Conservation (phyloP, 2,329 filamentous ascomycete species). For the Hirsutella minnesotensis region DNA sequence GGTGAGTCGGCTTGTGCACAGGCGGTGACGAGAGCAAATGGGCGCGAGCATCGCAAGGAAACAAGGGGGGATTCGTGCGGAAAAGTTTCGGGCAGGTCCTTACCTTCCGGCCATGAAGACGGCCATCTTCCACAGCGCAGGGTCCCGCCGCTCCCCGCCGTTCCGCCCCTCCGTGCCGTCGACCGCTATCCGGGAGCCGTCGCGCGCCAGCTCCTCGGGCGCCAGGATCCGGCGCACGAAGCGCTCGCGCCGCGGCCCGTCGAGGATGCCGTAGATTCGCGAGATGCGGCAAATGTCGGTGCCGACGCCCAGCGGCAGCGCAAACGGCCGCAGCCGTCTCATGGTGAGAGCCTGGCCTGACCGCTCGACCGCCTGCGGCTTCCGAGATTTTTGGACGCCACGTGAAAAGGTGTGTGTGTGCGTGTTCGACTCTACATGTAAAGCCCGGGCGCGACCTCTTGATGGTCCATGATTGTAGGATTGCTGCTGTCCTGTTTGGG, state of each 20-base stretch:
- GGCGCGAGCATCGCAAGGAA: too few species aligned
- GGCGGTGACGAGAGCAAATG: too few species aligned
- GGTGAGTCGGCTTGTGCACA: too few species aligned
- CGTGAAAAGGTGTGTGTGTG: too few species aligned
- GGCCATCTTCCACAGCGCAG: conserved; percentile 21
- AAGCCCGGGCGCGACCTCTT: too few species aligned
- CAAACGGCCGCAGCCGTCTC: conserved; percentile 37
- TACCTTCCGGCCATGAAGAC: conserved; percentile 25
- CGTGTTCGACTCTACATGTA: too few species aligned
- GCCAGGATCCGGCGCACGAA: conserved; percentile 38
- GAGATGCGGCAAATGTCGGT: conserved; percentile 66
- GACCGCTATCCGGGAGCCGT: background rate
- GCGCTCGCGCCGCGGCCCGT: conserved; percentile 23
- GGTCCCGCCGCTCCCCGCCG: conserved; percentile 5
- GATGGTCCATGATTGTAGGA: too few species aligned
- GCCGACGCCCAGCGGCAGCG: conserved; percentile 56
- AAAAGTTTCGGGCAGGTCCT: too few species aligned
- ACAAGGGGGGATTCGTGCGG: too few species aligned
- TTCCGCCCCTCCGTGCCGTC: conserved; percentile 11
- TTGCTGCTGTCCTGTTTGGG: too few species aligned
- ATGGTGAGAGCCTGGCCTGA: conserved; percentile 10
- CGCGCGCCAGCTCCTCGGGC: conserved; percentile 16
- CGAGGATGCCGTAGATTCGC: conserved; percentile 51
- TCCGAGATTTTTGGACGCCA: too few species aligned
- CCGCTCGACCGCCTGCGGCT: too few species aligned